Evolutionary conservation across 2,329 filamentous ascomycete genomes (phyloP), one percentile per base, ranked within the genome.

Genomic region (Talaromyces sp.): DNA sequence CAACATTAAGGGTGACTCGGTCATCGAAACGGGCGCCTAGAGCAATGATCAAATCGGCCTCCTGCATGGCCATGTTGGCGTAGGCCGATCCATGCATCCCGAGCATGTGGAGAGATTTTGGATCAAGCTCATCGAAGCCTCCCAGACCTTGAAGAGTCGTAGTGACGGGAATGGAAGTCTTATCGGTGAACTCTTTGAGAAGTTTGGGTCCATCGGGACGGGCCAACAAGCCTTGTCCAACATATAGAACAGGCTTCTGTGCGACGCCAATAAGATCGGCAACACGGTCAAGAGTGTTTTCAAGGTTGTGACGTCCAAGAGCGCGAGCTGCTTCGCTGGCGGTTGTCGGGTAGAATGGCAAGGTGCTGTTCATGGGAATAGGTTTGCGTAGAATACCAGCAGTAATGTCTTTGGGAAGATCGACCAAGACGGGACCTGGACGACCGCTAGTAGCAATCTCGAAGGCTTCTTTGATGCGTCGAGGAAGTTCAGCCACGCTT

Each of bases 11-110:
- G 12, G 92, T 97, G 61, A 98, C 95, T 78, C 95, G 93, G 77
- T 99, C 95, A 73, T 99, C 95, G 73, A 99, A 98, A 63, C 93
- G 91, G 56, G 88, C 92, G 70, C 95, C 95, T 21, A 99, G 86
- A 60, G 93, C 93, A 71, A 99, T 91, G 76, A 99, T 95, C 66
- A 99, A 83, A 79, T 99, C 95, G 14, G 95, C 91, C 76, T 96
- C 90, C 79, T 99, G 93, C 82, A 99, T 97, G 16, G 95, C 87
- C 89, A 97, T 92, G 82, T 99, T 99, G 75, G 95, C 95, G 73
- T 96, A 99, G 7, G 92, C 93, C 8, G 93, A 90, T 65, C 95
- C 95, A 82, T 98, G 93, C 95, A 98, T 98, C 67, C 95, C 95
- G 33, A 98, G 87, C 95, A 99, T 99, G 80, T 98, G 93, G 58